Base-by-base conservation (phyloP, 23 red algal genomes). In the Gracilaria caudata region DNA sequence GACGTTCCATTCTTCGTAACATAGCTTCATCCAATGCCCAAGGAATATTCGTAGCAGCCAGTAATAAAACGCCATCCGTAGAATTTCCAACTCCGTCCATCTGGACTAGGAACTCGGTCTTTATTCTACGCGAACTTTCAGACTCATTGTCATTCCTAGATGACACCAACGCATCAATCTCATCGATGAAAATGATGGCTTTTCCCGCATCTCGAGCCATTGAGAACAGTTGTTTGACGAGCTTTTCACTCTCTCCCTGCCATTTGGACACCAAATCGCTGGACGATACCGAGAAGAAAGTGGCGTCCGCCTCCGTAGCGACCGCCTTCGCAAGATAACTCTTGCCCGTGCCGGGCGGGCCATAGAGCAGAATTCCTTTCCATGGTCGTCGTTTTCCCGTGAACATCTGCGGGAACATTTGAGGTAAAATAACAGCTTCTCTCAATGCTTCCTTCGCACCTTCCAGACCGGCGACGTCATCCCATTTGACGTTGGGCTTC, bases 61-160 rank as follows among this genome's bases (percentile, higher is more conserved):
- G 77, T 20, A 99, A 71, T 38, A 99, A 74, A 46, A 95, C 89
- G 20, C 85, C 85, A 53, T 88, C 95, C 11, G 82, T 66, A 20
- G 39, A 74, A 36, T 95, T 95, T 19, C 88, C 94, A 66, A 94
- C 95, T 12, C 93, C 97, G 65, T 99, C 93, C 97, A 99, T 99
- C 63, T 99, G 97, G 0, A 99, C 90, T n/a, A 99, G 86, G 60
- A 99, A 99, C 71, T 99, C 97, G 13, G 97, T 99, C 80, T 99
- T 99, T 51, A 99, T 96, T 40, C 97, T 41, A 24, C 97, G 89
- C 33, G 92, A 91, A 37, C 90, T 94, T 55, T 99, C 97, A 47
- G 84, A 85, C 57, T 99, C 97, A 33, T 81, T 90, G 66, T 99
- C 97, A 51, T 75, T 73, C 53, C 97, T 66, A 14, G 90, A 88